phyloP scores from a whole-genome alignment of 2,329 filamentous ascomycete genomes.

The Colletotrichum abscissum region DNA sequence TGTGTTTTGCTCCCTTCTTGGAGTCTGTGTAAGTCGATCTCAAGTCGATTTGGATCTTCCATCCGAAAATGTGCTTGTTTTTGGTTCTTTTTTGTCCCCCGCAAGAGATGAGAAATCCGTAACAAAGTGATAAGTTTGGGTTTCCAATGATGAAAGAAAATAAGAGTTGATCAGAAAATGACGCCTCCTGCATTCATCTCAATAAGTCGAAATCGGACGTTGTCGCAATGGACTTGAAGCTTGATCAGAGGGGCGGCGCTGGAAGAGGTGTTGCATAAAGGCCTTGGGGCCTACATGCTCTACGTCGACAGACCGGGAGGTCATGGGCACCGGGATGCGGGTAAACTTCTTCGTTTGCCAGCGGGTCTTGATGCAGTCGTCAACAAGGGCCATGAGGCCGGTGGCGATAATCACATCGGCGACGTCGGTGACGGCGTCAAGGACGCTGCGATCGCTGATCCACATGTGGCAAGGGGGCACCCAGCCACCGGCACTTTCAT shows the following conservation, averaged over 20 bases:
- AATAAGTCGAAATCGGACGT: conserved; percentile 51
- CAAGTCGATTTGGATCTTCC: not conserved
- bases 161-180: not conserved
- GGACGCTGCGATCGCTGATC: conserved; percentile 80
- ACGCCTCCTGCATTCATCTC: conserved; percentile 1
- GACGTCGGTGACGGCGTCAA: conserved; percentile 79
- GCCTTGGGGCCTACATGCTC: conserved; percentile 44
- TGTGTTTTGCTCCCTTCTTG: not conserved
- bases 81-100: not conserved
- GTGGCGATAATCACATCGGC: conserved; percentile 91
- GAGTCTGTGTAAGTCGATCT: not conserved
- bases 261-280: conserved; percentile 53
- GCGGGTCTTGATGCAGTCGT: conserved; percentile 87
- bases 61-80: not conserved
- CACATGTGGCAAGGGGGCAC: conserved; percentile 91
- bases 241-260: conserved; percentile 54
- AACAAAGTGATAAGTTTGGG: not conserved
- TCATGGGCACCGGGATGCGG: conserved; percentile 50
- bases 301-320: conserved; percentile 44
- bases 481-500: conserved; percentile 86
- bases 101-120: not conserved
- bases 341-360: conserved; percentile 68
- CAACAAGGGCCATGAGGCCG: conserved; percentile 88
- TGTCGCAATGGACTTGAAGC: conserved; percentile 50
- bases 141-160: not conserved